A percentile compares a stretch with the other conserved stretches of the same genome.
phyloP scores from a whole-genome alignment of 1,139 yeast genomes.

The Scheffersomyces titani region DNA sequence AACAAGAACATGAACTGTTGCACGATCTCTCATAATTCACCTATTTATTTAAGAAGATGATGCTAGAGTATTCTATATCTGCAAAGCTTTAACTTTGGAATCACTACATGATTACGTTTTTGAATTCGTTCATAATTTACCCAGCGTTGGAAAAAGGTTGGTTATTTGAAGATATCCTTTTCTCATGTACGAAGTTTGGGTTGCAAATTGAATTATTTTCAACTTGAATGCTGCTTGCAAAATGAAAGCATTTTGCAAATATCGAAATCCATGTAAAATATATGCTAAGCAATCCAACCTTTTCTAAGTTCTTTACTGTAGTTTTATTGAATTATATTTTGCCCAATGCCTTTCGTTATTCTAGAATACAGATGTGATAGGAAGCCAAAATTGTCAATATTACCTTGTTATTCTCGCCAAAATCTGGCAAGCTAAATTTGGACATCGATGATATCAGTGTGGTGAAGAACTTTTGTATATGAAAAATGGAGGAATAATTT shows the following conservation, averaged over 20 bases:
- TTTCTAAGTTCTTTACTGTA: not conserved
- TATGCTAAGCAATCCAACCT: not conserved
- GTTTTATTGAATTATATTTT: not conserved
- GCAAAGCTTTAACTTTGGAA: not conserved
- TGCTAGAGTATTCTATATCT: not conserved
- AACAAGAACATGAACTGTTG: not conserved
- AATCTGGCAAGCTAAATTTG: not conserved
- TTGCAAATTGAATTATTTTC: not conserved
- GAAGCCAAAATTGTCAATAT: too few relatives aligned
- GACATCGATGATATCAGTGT: not conserved
- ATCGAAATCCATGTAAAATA: not conserved
- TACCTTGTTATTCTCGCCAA: too few relatives aligned
- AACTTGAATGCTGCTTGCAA: not conserved
- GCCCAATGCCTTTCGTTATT: not conserved
- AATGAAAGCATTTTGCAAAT: not conserved
- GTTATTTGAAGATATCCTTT: not conserved
- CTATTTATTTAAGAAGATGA: not conserved
- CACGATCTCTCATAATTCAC: not conserved
- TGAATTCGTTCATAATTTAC: not conserved
- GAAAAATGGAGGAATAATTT: too few relatives aligned
- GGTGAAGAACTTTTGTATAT: too few relatives aligned
- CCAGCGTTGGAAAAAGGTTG: not conserved
- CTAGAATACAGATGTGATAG: not conserved
- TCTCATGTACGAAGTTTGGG: not conserved
- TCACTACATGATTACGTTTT: not conserved